Base-by-base conservation (phyloP, 371 early-diverging fungal genomes). In the Lichtheimia ornata region DNA sequence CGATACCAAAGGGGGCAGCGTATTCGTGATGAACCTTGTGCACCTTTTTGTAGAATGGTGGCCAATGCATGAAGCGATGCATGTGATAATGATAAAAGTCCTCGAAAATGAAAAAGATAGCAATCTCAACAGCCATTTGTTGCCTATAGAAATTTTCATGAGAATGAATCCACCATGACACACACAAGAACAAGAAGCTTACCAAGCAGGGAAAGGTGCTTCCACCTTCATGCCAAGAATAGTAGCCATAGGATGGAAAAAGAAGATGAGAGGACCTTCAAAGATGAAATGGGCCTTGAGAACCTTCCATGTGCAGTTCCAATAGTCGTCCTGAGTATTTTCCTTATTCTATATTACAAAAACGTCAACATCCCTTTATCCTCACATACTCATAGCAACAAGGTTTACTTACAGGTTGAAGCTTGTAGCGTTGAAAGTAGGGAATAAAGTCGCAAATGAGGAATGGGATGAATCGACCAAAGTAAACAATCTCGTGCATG, bases 1-100 rank as follows among this genome's bases (percentile, higher is more conserved):
- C 78, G 57, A 94, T 77, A 43, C 95, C 97, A 53, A 95, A 92
- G 42, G 97, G 95, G 13, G 95, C 91, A 50, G 90, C 80, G 77
- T 88, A 97, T 69, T 94, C 93, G 81, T 97, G 97, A 76, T 97
- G 96, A 17, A 90, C 72, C 77, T 97, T 97, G 85, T 97, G 97
- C 55, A 97, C 87, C 64, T 83, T 71, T 62, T 91, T 92, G 82
- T 96, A 97, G 63, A 95, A 74, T 14, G 89, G 85, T 7, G 91
- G 91, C 79, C 89, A 89, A 83, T 97, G 97, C 71, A 97, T 82
- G 35, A 84, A 76, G 43, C 95, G 88, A 75, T 97, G 97, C 17
- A 87, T 77, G 80, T 83, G 85, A 77, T 93, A 93, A 59, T 92
- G 91, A 70, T 79, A 93, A 27, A 84, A 81, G 62, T 92, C 93